Conservation (phyloP, 768 basidiomycete species). For the Lentinula boryana region DNA sequence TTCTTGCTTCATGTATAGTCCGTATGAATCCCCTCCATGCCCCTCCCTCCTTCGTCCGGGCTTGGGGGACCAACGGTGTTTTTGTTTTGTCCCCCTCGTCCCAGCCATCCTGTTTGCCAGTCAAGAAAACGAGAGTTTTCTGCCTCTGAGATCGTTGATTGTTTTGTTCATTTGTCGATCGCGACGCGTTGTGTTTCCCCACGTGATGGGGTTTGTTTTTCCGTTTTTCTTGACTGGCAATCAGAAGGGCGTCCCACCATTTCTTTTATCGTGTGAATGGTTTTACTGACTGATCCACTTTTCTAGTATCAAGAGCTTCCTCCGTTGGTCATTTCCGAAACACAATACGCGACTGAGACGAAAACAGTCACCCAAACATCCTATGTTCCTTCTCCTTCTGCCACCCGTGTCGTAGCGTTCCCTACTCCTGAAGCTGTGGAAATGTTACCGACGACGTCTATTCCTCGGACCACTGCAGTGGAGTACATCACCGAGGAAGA, state of each 20-base stretch:
- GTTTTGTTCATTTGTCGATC: constrained; percentile 19
- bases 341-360: constrained; percentile 51
- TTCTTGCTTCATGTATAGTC: constrained; percentile 59
- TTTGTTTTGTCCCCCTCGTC: constrained; percentile 75
- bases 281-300: constrained; percentile 24
- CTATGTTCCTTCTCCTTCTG: constrained; percentile 70
- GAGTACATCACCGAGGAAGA: constrained; percentile 57
- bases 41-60: constrained; percentile 81
- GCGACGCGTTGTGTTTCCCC: constrained; percentile 23
- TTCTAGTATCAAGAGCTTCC: constrained; percentile 41
- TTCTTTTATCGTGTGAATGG: constrained; percentile 12
- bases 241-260: constrained; percentile 26
- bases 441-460: constrained; percentile 50
- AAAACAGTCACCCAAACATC: constrained; percentile 65
- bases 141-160: constrained; percentile 23
- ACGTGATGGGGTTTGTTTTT: constrained; percentile 31
- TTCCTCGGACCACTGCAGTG: constrained; percentile 71
- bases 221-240: constrained; percentile 18
- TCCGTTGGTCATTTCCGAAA: constrained; percentile 38
- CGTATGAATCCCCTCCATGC: constrained; percentile 55
- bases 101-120: constrained; percentile 29
- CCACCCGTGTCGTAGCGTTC: constrained; percentile 67
- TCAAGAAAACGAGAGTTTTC: constrained; percentile 9
- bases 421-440: constrained; percentile 64
- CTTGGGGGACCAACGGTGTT: constrained; percentile 77